These are phyloP conservation scores for Chlamydomonas schloesseri DNA, from an alignment of 139 green algal species.

Conservation along the genomic window DNA sequence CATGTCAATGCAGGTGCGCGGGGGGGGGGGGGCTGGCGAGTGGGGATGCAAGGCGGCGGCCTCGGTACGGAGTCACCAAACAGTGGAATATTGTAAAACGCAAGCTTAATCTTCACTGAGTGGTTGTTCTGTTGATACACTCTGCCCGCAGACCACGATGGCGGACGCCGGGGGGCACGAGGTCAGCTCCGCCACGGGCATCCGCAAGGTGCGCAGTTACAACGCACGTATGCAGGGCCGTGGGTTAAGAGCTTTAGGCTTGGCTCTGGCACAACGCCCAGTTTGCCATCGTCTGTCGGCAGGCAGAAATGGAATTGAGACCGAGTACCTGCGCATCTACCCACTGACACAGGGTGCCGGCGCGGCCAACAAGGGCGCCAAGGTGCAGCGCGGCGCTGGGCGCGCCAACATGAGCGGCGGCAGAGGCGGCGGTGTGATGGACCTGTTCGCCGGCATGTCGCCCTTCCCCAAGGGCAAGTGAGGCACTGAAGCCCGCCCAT, in stretches of 20 bases:
- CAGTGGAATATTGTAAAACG: no score
- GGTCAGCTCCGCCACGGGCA: constrained; percentile 2
- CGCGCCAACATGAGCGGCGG: not conserved
- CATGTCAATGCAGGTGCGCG: constrained; percentile 17
- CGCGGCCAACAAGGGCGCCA: not conserved
- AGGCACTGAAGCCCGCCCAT: not conserved
- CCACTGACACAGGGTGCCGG: not conserved
- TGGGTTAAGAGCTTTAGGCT: no score
- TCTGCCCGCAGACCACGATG: not conserved
- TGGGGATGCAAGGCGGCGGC: no score
- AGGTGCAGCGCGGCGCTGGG: not conserved
- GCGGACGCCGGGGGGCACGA: constrained; percentile 16
- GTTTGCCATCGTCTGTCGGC: no score
- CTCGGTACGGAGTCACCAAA: no score
- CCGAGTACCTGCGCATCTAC: no score
- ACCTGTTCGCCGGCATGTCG: constrained; percentile 24
- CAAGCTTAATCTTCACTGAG: no score
- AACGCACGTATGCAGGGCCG: no score
- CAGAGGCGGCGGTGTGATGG: not conserved
- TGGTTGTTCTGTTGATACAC: no score
- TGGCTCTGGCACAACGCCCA: no score
- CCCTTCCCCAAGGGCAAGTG: constrained; percentile 11
- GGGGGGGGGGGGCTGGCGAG: not conserved
- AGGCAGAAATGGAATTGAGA: no score
- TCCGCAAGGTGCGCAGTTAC: constrained; percentile 25